phyloP scores from a whole-genome alignment of 2,329 filamentous ascomycete species.

The Botrytis hyacinthi region DNA sequence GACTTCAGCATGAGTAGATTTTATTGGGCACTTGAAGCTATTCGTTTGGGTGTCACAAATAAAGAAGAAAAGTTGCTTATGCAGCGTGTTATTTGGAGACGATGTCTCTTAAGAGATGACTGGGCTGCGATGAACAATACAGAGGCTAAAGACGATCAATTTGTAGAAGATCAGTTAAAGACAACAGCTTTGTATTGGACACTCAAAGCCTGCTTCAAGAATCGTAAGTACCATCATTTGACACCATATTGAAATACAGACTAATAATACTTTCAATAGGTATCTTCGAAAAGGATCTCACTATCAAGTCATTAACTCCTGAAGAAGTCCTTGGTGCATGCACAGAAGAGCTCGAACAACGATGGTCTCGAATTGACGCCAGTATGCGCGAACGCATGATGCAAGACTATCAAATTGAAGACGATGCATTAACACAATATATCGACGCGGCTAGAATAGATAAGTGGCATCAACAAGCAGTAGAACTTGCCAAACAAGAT shows the following conservation, averaged over 20 bases:
- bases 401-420: constrained; percentile 71
- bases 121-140: constrained; percentile 81
- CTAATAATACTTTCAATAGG: constrained; percentile 32
- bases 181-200: constrained; percentile 69
- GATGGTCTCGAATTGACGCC: constrained; percentile 59
- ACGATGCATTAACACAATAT: constrained; percentile 60
- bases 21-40: constrained; percentile 50
- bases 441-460: constrained; percentile 68
- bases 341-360: constrained; percentile 58
- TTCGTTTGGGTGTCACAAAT: constrained; percentile 48
- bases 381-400: constrained; percentile 65
- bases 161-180: constrained; percentile 60
- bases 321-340: constrained; percentile 58
- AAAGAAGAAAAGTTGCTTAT: constrained; percentile 57
- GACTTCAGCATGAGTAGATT: constrained; percentile 62
- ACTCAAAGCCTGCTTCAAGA: constrained; percentile 60
- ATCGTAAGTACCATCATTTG: constrained; percentile 48
- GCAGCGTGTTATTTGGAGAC: constrained; percentile 76
- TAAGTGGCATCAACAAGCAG: constrained; percentile 59
- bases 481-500: constrained; percentile 41
- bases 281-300: constrained; percentile 43
- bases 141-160: constrained; percentile 66
- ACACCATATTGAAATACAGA: constrained; percentile 34
- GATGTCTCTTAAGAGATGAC: constrained; percentile 78
- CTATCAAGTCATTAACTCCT: constrained; percentile 49